Evolutionary conservation across 228 moss, liverwort and hornwort genomes (phyloP).

Genomic region (Sphagnum fallax): DNA sequence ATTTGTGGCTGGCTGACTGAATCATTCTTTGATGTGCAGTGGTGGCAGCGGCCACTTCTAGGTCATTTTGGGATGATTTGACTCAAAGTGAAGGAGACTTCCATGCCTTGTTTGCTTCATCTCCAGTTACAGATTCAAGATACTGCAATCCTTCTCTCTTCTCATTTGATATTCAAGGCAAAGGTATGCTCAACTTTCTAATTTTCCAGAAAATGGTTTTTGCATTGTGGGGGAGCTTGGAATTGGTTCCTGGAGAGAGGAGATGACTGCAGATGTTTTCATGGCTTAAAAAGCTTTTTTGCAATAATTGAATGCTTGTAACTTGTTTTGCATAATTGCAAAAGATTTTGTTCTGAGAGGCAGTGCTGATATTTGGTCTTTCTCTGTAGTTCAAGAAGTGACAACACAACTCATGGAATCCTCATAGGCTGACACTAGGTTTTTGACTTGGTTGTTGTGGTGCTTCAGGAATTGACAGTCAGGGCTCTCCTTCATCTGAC

Average conservation of each 20-base stretch:
- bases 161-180: slow-evolving; percentile 40
- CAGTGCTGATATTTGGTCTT: too few relatives aligned
- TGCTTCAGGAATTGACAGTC: slow-evolving; percentile 34
- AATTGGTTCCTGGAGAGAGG: too few relatives aligned
- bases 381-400: too few relatives aligned
- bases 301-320: too few relatives aligned
- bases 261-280: too few relatives aligned
- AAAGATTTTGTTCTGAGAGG: too few relatives aligned
- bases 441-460: not conserved
- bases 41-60: slow-evolving; percentile 32
- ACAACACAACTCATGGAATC: too few relatives aligned
- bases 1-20: not conserved
- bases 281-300: too few relatives aligned
- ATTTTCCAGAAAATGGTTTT: not conserved
- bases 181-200: not conserved
- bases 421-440: too few relatives aligned
- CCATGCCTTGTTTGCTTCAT: slow-evolving; percentile 21
- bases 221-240: not conserved
- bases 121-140: slow-evolving; percentile 32
- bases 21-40: slow-evolving; percentile 5
- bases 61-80: slow-evolving; percentile 45
- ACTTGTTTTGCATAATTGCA: too few relatives aligned
- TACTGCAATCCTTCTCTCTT: slow-evolving; percentile 36
- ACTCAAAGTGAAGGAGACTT: slow-evolving; percentile 25
- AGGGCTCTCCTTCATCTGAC: slow-evolving; percentile 41